A percentile compares a stretch with the other conserved stretches of the same genome.
Conservation (phyloP, 2,329 filamentous ascomycete genomes). For the Fusarium domesticum region DNA sequence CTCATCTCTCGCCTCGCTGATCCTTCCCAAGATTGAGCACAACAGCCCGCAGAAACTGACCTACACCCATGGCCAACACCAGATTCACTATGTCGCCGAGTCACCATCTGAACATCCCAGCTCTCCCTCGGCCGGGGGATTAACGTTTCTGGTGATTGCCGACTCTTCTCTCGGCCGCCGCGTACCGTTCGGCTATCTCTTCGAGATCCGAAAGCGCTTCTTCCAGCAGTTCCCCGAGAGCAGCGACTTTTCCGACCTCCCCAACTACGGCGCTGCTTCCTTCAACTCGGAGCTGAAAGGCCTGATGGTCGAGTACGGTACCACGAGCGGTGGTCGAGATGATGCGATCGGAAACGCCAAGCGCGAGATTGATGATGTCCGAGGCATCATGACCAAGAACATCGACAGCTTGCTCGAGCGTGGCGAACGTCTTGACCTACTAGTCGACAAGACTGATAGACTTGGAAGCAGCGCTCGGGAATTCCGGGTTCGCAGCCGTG, state of each 20-base stretch:
- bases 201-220: constrained; percentile 88
- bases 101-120: constrained; percentile 64
- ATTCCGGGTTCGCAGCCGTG: constrained; percentile 82
- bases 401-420: constrained; percentile 87
- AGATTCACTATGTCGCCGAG: constrained; percentile 94
- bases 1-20: constrained; percentile 83
- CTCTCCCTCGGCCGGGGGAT: constrained; percentile 66
- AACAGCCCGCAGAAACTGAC: constrained; percentile 79
- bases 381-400: constrained; percentile 93
- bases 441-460: constrained; percentile 95
- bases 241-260: constrained; percentile 73
- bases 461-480: constrained; percentile 85
- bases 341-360: constrained; percentile 83
- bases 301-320: constrained; percentile 82
- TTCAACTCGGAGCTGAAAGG: constrained; percentile 79
- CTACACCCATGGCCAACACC: constrained; percentile 85
- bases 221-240: constrained; percentile 62
- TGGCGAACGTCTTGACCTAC: constrained; percentile 86
- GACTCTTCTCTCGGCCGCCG: constrained; percentile 78
- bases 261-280: constrained; percentile 82
- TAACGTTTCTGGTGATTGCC: constrained; percentile 90
- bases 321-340: constrained; percentile 68
- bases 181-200: constrained; percentile 87
- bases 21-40: constrained; percentile 94
- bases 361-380: constrained; percentile 86